A percentile compares a stretch with the other conserved stretches of the same genome.
Evolutionary conservation across 2,329 filamentous ascomycete species (phyloP).

Genomic region (Stagonosporopsis rhizophila): DNA sequence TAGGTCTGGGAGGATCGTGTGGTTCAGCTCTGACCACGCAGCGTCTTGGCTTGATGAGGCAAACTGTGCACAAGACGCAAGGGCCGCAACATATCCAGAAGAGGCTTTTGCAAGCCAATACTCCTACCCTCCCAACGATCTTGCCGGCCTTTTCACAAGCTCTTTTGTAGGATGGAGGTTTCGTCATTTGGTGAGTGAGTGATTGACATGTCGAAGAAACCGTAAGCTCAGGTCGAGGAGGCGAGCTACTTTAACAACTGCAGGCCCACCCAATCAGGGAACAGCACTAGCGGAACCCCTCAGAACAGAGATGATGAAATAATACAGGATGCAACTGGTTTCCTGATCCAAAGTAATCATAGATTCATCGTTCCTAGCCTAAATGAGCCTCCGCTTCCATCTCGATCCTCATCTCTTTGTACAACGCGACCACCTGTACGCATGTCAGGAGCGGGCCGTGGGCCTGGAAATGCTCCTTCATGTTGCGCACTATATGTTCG

Average conservation of each 20-base stretch:
- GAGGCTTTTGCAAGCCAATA: slow-evolving; percentile 23
- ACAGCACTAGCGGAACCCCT: slow-evolving; percentile 1
- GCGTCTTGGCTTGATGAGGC: slow-evolving; percentile 3
- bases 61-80: slow-evolving; percentile 26
- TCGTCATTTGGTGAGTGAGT: slow-evolving; percentile 5
- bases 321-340: not conserved
- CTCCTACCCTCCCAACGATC: slow-evolving; percentile 12
- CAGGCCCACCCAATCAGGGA: slow-evolving; percentile 7
- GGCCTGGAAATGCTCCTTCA: slow-evolving; percentile 31
- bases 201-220: not conserved
- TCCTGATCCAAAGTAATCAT: not conserved
- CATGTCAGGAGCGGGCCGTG: slow-evolving; percentile 36
- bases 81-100: slow-evolving; percentile 27
- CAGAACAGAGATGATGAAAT: not conserved
- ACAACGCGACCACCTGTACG: slow-evolving; percentile 32
- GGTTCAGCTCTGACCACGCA: not conserved
- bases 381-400: slow-evolving; percentile 34
- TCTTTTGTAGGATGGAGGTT: slow-evolving; percentile 15
- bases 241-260: not conserved
- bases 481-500: slow-evolving; percentile 21
- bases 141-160: slow-evolving; percentile 17
- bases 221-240: not conserved
- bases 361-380: not conserved
- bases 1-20: slow-evolving; percentile 7
- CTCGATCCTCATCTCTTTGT: slow-evolving; percentile 33